Base-by-base conservation (phyloP, 345 rosid species). In the Eucalyptus sp. region DNA sequence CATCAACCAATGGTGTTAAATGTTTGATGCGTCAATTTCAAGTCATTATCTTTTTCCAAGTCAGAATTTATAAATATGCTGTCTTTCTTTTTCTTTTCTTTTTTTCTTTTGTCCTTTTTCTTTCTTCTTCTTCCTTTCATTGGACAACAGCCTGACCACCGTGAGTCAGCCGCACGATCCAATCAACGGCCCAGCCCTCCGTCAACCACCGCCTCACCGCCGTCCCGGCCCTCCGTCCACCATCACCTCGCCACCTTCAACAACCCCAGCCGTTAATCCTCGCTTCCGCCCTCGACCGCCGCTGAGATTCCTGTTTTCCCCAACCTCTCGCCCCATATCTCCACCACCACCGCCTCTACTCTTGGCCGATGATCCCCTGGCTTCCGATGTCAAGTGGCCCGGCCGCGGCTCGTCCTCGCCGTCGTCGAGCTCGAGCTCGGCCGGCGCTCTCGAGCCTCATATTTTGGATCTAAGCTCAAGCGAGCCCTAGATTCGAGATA, bases 101-200 rank as follows among this genome's bases (percentile, higher is more conserved):
- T 27, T 29, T 14, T n/a, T 2, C 14, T 0, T 62, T 64, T 7
- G 2, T 3, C 17, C 1, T 29, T 3, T 64, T 64, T n/a, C 33
- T 13, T 62, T 29, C 16, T 29, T 29, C 18, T 64, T 0, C 71
- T 64, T 64, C 5, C 9, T 29, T n/a, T 11, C 33, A 29, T 18
- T 29, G 2, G 1, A 60, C n/a, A 3, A 27, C 4, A 58, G 0
- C n/a, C n/a, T 11, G 14, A 10, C 33, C 68, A 13, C 9, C 8
- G 1, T 29, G 16, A 29, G 5, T 13, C 8, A 62, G 71, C 16
- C 0, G 17, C 5, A 6, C 33, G 16, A 62, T 62, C 71, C 15
- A 62, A 14, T 62, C 37, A 62, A 60, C 66, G 56, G 56, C 66
- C 17, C 37, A 3, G 71, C n/a, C 16, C 71, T 13, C 17, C 33